Evolutionary conservation across 2,329 filamentous ascomycete species (phyloP).

Genomic region (Fusarium scirpi): DNA sequence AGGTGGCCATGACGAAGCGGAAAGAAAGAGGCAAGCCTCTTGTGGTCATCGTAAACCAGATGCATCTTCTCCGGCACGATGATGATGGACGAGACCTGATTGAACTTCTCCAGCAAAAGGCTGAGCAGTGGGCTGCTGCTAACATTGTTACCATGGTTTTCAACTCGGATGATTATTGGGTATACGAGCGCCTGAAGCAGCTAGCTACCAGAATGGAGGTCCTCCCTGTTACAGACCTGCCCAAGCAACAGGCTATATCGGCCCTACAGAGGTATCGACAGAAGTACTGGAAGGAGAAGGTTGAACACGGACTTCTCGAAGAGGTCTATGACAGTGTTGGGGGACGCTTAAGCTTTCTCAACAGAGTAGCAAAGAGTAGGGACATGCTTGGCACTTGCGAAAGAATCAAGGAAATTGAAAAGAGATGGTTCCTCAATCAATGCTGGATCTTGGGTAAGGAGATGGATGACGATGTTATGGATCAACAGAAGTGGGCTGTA

Average conservation of each 20-base stretch:
- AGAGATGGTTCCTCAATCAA: slow-evolving; percentile 82
- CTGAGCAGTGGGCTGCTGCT: slow-evolving; percentile 94
- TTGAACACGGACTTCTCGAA: slow-evolving; percentile 69
- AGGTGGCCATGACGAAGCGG: slow-evolving; percentile 83
- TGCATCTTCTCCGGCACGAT: slow-evolving; percentile 90
- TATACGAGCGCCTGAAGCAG: slow-evolving; percentile 93
- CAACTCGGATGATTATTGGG: slow-evolving; percentile 98
- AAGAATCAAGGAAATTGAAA: slow-evolving; percentile 75
- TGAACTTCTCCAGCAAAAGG: slow-evolving; percentile 93
- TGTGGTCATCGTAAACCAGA: slow-evolving; percentile 93
- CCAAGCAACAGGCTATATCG: slow-evolving; percentile 79
- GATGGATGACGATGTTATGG: slow-evolving; percentile 98
- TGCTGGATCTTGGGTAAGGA: slow-evolving; percentile 79
- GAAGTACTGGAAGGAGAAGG: slow-evolving; percentile 77
- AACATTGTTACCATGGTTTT: slow-evolving; percentile 93
- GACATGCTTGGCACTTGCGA: slow-evolving; percentile 86
- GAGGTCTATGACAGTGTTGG: slow-evolving; percentile 89
- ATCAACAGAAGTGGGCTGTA: slow-evolving; percentile 95
- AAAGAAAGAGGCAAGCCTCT: slow-evolving; percentile 74
- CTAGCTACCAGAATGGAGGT: slow-evolving; percentile 96
- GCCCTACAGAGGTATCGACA: slow-evolving; percentile 84
- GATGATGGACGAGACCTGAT: slow-evolving; percentile 93
- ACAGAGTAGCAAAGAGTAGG: slow-evolving; percentile 85
- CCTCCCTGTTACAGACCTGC: slow-evolving; percentile 84
- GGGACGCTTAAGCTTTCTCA: slow-evolving; percentile 88